Evolutionary conservation across 73 alveolate genomes (phyloP), one percentile per base, ranked within the genome.

Genomic region (Loxodes magnus): DNA sequence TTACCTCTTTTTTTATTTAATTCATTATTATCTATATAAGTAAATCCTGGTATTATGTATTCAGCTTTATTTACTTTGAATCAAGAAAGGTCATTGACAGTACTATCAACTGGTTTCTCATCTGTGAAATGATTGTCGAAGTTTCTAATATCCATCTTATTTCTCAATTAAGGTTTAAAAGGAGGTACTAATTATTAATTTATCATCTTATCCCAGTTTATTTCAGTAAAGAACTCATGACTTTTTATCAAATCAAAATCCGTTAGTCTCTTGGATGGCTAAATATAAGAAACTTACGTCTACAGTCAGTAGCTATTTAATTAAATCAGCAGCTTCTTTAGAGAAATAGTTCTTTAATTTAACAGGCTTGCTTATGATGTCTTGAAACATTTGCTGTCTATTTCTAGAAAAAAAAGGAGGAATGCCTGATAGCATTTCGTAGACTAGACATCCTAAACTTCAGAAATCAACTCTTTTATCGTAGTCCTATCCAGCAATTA

Each of bases 391-490:
- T 43, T 76, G 66, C 34, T 69, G 73, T 53, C 61, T 73, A 39
- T 79, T 56, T 12, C 41, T 55, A 3, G 83, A 65, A 48, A 61
- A 80, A 59, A 76, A 80, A 2, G 93, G 93, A 17, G 93, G 77
- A 17, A 66, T 61, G 0, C 93, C 93, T 0, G 56, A 69, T 17
- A 79, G 30, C 93, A 79, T 79, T 44, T 79, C 93, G 60, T 58
- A 79, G 28, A 79, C 38, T 28, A 63, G 46, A 5, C 56, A 41
- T 9, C 77, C 97, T 9, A 31, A n/a, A n/a, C 41, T 31, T 63
- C 72, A 58, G 12, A 56, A 39, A 46, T 58, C 72, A 4, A 58
- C 72, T 15, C 53, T 33, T 56, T 74, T 69, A 57, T 64, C 85
- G 72, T 79, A 79, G 39, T 75, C 82, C 27, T 73, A 66, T 43